phyloP scores from a whole-genome alignment of 2,329 filamentous ascomycete genomes.

The Alternaria gaisen region DNA sequence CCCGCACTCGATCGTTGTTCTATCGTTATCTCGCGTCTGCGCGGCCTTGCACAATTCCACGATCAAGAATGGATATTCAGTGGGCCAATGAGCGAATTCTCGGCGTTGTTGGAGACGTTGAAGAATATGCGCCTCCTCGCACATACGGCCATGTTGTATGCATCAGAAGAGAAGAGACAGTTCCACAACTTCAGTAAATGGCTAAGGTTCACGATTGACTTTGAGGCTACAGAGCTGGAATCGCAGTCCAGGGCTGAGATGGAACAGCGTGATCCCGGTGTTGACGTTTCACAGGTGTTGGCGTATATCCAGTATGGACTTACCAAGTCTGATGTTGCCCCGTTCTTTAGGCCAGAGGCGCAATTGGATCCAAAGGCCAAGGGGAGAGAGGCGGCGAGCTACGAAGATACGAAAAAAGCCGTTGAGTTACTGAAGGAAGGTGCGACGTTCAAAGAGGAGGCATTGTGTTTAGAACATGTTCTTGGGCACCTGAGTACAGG shows the following conservation, averaged over 20 bases:
- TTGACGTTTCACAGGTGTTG: slow-evolving; percentile 77
- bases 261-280: slow-evolving; percentile 77
- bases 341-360: slow-evolving; percentile 63
- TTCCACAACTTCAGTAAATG: slow-evolving; percentile 83
- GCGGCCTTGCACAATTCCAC: slow-evolving; percentile 84
- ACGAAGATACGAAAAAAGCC: slow-evolving; percentile 46
- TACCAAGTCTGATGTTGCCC: slow-evolving; percentile 69
- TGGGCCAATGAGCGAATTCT: slow-evolving; percentile 56
- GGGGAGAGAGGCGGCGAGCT: slow-evolving; percentile 22
- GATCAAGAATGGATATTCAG: slow-evolving; percentile 69
- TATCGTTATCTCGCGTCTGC: slow-evolving; percentile 81
- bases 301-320: slow-evolving; percentile 80
- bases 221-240: slow-evolving; percentile 71
- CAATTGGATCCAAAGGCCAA: slow-evolving; percentile 27
- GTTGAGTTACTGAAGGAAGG: slow-evolving; percentile 54
- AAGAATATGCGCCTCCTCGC: slow-evolving; percentile 78
- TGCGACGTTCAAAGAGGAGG: slow-evolving; percentile 51
- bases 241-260: slow-evolving; percentile 72
- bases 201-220: slow-evolving; percentile 84
- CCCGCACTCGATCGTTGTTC: slow-evolving; percentile 85
- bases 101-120: slow-evolving; percentile 69
- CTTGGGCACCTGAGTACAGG: slow-evolving; percentile 45
- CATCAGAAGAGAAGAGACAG: slow-evolving; percentile 78
- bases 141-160: slow-evolving; percentile 74
- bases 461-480: slow-evolving; percentile 53